Base-by-base conservation (phyloP, 495 filamentous ascomycete species). In the Hypomontagnella submonticulosa region DNA sequence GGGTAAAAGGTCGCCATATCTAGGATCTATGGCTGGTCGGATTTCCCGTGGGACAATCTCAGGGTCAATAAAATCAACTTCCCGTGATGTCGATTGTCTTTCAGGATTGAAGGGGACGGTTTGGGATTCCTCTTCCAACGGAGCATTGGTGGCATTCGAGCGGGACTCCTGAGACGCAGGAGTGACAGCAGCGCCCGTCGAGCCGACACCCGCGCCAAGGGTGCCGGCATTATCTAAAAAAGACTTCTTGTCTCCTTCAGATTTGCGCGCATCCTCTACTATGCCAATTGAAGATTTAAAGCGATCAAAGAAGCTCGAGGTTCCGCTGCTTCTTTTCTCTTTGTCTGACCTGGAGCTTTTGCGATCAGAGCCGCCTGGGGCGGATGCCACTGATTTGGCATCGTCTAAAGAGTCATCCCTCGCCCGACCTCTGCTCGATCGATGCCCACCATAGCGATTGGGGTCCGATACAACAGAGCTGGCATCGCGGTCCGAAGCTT, bases 161-260 rank as follows among this genome's bases (percentile, higher is more conserved):
- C 70, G 73, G 65, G 73, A 68, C 53, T 75, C 74, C 76, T 80
- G 75, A 59, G 71, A 67, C 69, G 77, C 73, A 72, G 78, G 69
- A 56, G 76, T 75, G 60, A 73, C 78, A 61, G 70, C 77, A 76
- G 71, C 71, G 70, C 75, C 75, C 71, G 73, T 79, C 77, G 80
- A 66, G 79, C 84, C 83, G 82, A 75, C 83, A 86, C 82, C 84
- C 81, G 80, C 80, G 80, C 81, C 85, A 83, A 78, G 76, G 79
- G 79, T 84, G 78, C 74, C 84, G 84, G 83, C 81, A 78, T 80
- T 84, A 85, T 65, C 83, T 85, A 86, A 86, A 86, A 86, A 86
- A 86, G 81, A 83, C 71, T 77, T 73, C 52, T 77, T 71, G 48
- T 72, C 58, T n/a, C 67, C 63, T 54, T 70, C 73, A 23, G 53